Evolutionary conservation across 768 basidiomycete genomes (phyloP), one percentile per base, ranked within the genome.

Genomic region (Phlebiopsis gigantea): DNA sequence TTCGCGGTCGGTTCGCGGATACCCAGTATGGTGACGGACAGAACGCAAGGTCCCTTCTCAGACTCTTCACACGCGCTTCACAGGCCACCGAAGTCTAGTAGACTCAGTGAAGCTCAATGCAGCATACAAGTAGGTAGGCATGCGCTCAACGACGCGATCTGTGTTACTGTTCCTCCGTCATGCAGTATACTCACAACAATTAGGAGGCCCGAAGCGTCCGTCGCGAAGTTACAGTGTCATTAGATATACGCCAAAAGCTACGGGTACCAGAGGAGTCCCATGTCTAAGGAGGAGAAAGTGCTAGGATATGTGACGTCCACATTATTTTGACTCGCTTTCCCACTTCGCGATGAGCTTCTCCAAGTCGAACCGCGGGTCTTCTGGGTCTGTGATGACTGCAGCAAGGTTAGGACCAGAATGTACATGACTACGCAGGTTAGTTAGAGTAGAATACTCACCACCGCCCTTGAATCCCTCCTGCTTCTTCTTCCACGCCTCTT

Each of bases 331-430:
- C 64, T 82, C 83, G 68, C 79, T 83, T 73, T 90, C 90, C 80
- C 84, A 85, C 68, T 84, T 82, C 44, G 79, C 77, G 69, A 91
- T 66, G 58, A 97, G 74, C 73, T 93, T 93, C 79, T 98, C 96
- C 69, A 98, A 78, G 79, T 98, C 94, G 74, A 98, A 99, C 62
- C 82, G 84, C 53, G 96, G 93, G 73, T 98, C 87, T 65, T 98
- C 96, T 42, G 94, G 91, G 78, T 99, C 85, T 62, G 93, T 88
- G 62, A 97, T 77, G 63, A 96, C 94, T 95, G 72, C 8, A 46
- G 48, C 17, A 24, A 15, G 21, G 21, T 21, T 8, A 48, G 14
- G 17, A 26, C 22, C 31, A 55, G 50, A 43, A 22, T 22, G 25
- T n/a, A 3, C 17, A 39, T 10, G 24, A 47, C 46, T 24, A 5